A percentile compares a stretch with the other conserved stretches of the same genome.
phyloP scores from a whole-genome alignment of 495 filamentous ascomycete genomes.

The Bryoglossum gracile region DNA sequence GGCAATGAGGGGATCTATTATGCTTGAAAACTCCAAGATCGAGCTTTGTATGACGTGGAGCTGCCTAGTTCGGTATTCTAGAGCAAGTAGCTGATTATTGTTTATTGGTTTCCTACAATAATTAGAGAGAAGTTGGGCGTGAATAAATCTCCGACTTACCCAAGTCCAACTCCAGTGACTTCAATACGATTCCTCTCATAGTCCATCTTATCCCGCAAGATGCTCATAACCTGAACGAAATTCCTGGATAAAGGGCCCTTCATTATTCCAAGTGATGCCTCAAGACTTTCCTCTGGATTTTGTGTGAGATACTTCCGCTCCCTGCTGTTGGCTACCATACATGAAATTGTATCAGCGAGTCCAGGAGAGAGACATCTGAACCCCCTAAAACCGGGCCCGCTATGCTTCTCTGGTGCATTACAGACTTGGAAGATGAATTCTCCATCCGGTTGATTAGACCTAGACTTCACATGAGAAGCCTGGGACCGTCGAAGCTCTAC shows the following conservation, averaged over 20 bases:
- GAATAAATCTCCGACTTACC: conserved; percentile 4
- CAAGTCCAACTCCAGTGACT: neutral
- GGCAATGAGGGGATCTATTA: neutral
- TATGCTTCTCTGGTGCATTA: neutral
- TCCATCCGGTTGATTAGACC: neutral
- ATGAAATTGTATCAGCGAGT: conserved; percentile 16
- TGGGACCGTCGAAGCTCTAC: conserved; percentile 10
- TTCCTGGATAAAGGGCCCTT: conserved; percentile 2
- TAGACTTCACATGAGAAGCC: conserved; percentile 3
- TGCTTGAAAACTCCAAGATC: neutral
- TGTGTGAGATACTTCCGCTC: conserved; percentile 8
- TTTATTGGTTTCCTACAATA: conserved; percentile 15
- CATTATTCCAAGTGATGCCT: neutral
- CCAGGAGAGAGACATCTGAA: conserved; percentile 13
- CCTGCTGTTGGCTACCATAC: conserved; percentile 17
- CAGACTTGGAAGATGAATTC: conserved; percentile 15
- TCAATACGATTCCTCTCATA: conserved; percentile 7
- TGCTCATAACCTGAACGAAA: neutral
- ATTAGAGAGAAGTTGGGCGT: neutral
- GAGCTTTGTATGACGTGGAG: neutral
- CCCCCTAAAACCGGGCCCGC: neutral
- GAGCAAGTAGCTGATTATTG: conserved; percentile 15
- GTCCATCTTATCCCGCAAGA: conserved; percentile 11
- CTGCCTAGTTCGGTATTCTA: conserved; percentile 13
- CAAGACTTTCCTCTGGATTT: conserved; percentile 6